These are phyloP conservation scores for Colletotrichum liaoningense DNA, from an alignment of 2,329 filamentous ascomycete species.

Conservation along the genomic window DNA sequence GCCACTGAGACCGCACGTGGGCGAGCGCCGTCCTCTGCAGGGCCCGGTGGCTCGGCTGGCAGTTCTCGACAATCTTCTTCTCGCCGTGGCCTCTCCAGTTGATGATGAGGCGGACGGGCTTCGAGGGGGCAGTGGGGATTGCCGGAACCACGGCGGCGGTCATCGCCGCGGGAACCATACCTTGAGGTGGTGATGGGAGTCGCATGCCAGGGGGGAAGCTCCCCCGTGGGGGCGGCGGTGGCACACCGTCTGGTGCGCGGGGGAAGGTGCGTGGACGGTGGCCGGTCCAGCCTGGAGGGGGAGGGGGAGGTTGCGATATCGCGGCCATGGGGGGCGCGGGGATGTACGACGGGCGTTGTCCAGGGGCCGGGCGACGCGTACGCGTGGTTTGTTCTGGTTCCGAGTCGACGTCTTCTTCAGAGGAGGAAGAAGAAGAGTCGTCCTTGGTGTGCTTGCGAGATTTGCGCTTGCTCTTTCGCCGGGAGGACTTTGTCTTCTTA, in stretches of 20 bases:
- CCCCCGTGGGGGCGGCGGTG: conserved; percentile 8
- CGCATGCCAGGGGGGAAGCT: conserved; percentile 19
- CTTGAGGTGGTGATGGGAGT: neutral
- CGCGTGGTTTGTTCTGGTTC: conserved; percentile 39
- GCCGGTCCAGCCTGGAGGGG: conserved; percentile 28
- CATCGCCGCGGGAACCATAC: neutral
- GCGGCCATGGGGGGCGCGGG: conserved; percentile 27
- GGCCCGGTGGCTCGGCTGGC: conserved; percentile 28
- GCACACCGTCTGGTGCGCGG: conserved; percentile 21
- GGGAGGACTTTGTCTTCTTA: conserved; percentile 20
- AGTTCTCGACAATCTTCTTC: conserved; percentile 44
- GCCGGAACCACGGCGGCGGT: neutral
- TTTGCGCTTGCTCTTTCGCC: conserved; percentile 24
- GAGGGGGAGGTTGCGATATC: conserved; percentile 16
- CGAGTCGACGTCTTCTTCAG: conserved; percentile 7
- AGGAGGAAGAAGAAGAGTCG: neutral
- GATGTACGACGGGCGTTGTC: conserved; percentile 38
- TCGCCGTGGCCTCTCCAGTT: conserved; percentile 43
- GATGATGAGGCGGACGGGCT: conserved; percentile 42
- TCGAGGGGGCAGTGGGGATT: conserved; percentile 32
- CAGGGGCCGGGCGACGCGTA: conserved; percentile 33
- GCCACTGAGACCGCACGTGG: conserved; percentile 29
- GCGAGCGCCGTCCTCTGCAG: conserved; percentile 35
- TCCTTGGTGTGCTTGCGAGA: conserved; percentile 3
- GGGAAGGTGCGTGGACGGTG: conserved; percentile 26